A percentile compares a stretch with the other conserved stretches of the same genome.
Conservation (phyloP, 2,329 filamentous ascomycete genomes). For the Chaetomiaceae sp. region DNA sequence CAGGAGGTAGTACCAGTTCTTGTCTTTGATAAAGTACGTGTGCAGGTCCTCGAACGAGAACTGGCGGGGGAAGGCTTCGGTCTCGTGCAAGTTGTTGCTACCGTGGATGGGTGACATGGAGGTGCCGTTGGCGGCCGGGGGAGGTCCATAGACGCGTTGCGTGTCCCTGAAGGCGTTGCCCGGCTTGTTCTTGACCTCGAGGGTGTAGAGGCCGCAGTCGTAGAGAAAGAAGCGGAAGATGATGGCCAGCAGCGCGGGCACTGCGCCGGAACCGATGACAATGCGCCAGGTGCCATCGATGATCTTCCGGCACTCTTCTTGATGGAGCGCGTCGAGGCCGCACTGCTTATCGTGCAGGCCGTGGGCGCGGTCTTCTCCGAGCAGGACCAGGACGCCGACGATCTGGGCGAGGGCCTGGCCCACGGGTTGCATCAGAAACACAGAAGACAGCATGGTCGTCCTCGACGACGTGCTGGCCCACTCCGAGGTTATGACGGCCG, state of each 20-base stretch:
- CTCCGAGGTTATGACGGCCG: conserved; percentile 63
- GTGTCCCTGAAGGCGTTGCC: conserved; percentile 55
- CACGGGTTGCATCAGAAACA: conserved; percentile 66
- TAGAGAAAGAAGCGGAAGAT: conserved; percentile 63
- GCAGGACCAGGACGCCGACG: conserved; percentile 51
- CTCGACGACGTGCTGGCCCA: conserved; percentile 59
- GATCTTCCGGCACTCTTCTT: conserved; percentile 41
- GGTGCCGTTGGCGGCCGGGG: conserved; percentile 31
- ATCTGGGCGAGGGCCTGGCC: conserved; percentile 62
- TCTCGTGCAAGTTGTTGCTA: conserved; percentile 20
- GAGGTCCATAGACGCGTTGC: conserved; percentile 51
- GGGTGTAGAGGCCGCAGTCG: conserved; percentile 60
- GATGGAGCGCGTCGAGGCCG: conserved; percentile 41
- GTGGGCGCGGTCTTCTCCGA: conserved; percentile 41
- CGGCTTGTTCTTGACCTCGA: conserved; percentile 60
- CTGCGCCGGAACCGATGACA: conserved; percentile 59
- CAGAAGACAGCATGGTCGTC: conserved; percentile 61
- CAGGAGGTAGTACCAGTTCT: conserved; percentile 42
- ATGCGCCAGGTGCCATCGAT: conserved; percentile 63
- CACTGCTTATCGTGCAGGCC: conserved; percentile 43
- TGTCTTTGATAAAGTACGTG: conserved; percentile 46
- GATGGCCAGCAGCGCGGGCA: conserved; percentile 59
- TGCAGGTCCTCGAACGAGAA: conserved; percentile 46
- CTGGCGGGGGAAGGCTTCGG: conserved; percentile 40
- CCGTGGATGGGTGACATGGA: conserved; percentile 31